Evolutionary conservation across 371 early-diverging fungal genomes (phyloP).

Genomic region (Encephalitozoon cuniculi): DNA sequence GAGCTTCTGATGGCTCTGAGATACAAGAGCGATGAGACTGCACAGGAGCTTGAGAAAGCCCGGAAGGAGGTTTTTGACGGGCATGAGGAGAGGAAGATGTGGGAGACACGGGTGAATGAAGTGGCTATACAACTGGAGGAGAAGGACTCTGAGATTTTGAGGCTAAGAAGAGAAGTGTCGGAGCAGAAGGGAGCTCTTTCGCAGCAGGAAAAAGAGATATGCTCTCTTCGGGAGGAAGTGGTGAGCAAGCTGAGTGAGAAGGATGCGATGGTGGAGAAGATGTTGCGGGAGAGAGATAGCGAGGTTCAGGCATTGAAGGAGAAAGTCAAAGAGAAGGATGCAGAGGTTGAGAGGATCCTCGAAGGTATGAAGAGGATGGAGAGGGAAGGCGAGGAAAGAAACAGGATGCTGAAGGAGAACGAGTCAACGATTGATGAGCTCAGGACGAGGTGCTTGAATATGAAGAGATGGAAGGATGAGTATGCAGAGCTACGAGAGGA

Average conservation of each 20-base stretch:
- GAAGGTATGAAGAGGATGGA: conserved; percentile 67
- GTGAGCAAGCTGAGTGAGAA: conserved; percentile 63
- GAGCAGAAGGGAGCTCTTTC: conserved; percentile 62
- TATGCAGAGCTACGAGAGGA: neutral
- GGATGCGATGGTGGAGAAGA: conserved; percentile 65
- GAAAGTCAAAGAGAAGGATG: conserved; percentile 15
- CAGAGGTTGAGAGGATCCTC: conserved; percentile 61
- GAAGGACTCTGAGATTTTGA: conserved; percentile 64
- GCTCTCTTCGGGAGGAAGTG: conserved; percentile 63
- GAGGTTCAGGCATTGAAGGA: conserved; percentile 61
- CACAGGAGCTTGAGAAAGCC: neutral
- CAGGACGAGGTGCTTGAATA: neutral
- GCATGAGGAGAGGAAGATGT: conserved; percentile 64
- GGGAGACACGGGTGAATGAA: conserved; percentile 66
- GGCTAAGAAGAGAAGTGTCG: conserved; percentile 62
- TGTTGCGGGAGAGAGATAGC: conserved; percentile 62
- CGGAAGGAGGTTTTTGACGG: neutral
- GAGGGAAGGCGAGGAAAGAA: conserved; percentile 38
- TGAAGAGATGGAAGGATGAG: neutral
- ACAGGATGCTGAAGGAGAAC: neutral
- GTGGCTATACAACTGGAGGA: conserved; percentile 51
- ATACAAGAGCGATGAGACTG: neutral
- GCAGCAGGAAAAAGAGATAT: conserved; percentile 63
- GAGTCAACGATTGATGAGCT: neutral
- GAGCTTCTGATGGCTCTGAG: conserved; percentile 22